Percentiles rank a stretch among this genome's conserved stretches.
Conservation (phyloP, 2,329 filamentous ascomycete genomes). For the Bisporella sp. region DNA sequence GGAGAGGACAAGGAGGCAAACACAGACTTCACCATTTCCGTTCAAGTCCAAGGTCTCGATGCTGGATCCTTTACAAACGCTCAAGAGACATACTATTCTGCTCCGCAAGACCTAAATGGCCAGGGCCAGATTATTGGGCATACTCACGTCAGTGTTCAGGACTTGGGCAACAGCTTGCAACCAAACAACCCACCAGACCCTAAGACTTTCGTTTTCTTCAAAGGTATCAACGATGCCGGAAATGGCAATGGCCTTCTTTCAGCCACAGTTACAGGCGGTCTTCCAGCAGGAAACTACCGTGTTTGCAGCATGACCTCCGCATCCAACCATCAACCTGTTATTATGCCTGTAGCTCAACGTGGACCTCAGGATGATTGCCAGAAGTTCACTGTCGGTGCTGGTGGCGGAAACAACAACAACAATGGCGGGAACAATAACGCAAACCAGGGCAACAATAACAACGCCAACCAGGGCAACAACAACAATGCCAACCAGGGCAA, state of each 20-base stretch:
- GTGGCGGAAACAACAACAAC: background rate
- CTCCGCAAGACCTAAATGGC: conserved; percentile 28
- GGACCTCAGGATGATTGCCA: conserved; percentile 38
- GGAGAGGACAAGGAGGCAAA: conserved; percentile 9
- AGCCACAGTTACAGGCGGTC: conserved; percentile 31
- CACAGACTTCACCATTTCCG: conserved; percentile 26
- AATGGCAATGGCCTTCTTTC: conserved; percentile 33
- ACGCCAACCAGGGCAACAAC: too few relatives aligned
- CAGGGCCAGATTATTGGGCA: conserved; percentile 30
- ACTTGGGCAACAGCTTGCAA: conserved; percentile 27
- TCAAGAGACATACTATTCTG: conserved; percentile 31
- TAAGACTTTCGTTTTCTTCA: conserved; percentile 32
- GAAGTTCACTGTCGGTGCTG: conserved; percentile 32
- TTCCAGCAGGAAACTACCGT: conserved; percentile 36
- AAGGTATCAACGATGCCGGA: conserved; percentile 34
- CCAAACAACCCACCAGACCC: conserved; percentile 26
- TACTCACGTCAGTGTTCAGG: conserved; percentile 33
- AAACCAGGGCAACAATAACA: too few relatives aligned
- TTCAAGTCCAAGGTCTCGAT: conserved; percentile 30
- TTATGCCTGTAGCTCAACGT: conserved; percentile 38
- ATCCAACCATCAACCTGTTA: conserved; percentile 36
- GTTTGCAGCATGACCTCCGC: conserved; percentile 36
- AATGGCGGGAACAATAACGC: background rate
- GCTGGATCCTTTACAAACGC: conserved; percentile 34
- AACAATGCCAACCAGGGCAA: too few relatives aligned